Base-by-base conservation (phyloP, 2,329 filamentous ascomycete species). In the Colletotrichum cuscutae region DNA sequence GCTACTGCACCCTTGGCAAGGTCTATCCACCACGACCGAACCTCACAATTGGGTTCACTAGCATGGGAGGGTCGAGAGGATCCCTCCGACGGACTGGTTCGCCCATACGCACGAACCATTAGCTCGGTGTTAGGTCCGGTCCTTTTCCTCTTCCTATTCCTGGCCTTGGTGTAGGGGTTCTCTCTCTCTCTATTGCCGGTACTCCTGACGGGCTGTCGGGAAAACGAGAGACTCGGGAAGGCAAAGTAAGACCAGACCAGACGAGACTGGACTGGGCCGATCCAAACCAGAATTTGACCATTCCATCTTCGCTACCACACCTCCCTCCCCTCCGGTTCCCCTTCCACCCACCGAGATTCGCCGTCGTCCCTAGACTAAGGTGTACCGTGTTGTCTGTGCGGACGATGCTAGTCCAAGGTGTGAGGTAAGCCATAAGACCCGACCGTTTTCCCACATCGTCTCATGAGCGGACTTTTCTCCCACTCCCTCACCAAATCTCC, bases 1-100 rank as follows among this genome's bases (percentile, higher is more conserved):
- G 56, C 70, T 72, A 72, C 66, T 72, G 56, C 70, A 65, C 46
- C 9, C 46, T 65, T 70, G 70, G 66, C 70, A 72, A 61, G 56
- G 70, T 30, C 60, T 28, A 61, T 28, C 66, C 54, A 42, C 61
- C 26, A 24, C 42, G 37, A 52, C 46, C 49, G 70, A 72, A 72
- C 70, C 70, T 72, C 60, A 60, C 66, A 26, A 70, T 72, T 70
- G 66, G 66, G 70, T 72, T 70, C 26, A 37, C 53, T 30, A 53
- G 28, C 56, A 28, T 35, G 42, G 35, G 59, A 53, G 61, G 49
- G 42, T 15, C 26, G 30, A 46, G 30, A 58, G 53, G 59, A 22
- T 19, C 66, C 35, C 30, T 65, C 61, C 65, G 46, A 59, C 57
- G 26, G 57, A 46, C 64, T 57, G 64, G 68, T 68, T 68, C 37